Evolutionary conservation across 2,329 filamentous ascomycete genomes (phyloP), one percentile per base, ranked within the genome.

Genomic region (Nigrospora osmanthi): DNA sequence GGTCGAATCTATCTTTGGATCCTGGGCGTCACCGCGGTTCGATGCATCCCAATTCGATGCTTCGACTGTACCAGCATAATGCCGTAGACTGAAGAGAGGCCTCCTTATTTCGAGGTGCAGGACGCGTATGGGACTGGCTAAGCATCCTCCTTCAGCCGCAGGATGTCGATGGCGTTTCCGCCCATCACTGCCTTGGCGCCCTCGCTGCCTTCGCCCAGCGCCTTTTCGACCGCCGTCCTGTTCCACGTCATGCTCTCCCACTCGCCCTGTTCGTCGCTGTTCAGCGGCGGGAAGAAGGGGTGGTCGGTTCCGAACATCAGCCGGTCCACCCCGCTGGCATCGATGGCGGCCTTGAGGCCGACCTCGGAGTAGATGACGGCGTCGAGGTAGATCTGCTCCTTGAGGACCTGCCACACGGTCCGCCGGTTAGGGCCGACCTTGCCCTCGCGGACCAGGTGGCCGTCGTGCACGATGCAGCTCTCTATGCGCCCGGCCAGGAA

Each of bases 401-500:
- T 69, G 33, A 85, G 68, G 15, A 70, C 73, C 68, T 73, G 65
- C 79, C 71, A 81, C 46, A 76, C 58, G 15, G 71, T 72, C 59
- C 76, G 56, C 47, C 82, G 65, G 3, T 50, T 56, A 16, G 65
- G 58, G 12, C 70, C 63, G 1, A 72, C 67, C 56, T 75, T 80
- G 11, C 82, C 83, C 48, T 81, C 75, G 1, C 73, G 70, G 45
- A 83, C 78, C 35, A 94, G 73, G 58, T 89, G 81, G 0, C 80
- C 83, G 58, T 95, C 89, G 66, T 95, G 90, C 47, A 80, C 64
- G 43, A 95, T 81, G 59, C 89, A 95, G 58, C 85, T 90, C 66
- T 95, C 89, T 42, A 95, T 89, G 28, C 90, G 73, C 0, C 90
- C 90, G 0, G 89, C 90, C 3, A 96, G 70, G 62, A 95, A 95